Evolutionary conservation across 1,139 yeast genomes (phyloP).

Genomic region (Taphrina flavorubra): DNA sequence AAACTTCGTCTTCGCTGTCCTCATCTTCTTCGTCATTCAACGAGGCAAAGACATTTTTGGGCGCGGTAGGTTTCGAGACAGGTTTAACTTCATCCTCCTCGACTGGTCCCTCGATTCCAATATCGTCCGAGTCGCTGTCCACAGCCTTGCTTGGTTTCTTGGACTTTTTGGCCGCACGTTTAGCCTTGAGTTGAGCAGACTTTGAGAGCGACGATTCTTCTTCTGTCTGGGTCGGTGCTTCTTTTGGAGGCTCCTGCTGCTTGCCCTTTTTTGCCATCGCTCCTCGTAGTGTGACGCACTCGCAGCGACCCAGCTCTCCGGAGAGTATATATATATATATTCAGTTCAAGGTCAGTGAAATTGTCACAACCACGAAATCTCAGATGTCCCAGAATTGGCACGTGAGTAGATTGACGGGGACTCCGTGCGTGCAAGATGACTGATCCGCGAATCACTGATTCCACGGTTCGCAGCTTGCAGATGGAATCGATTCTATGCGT

Average conservation of each 20-base stretch:
- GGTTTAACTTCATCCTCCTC: constrained; percentile 15
- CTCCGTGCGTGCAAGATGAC: too few relatives aligned
- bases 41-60: constrained; percentile 33
- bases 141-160: constrained; percentile 33
- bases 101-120: constrained; percentile 27
- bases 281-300: too few relatives aligned
- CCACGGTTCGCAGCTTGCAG: too few relatives aligned
- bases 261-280: constrained; percentile 39
- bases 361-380: too few relatives aligned
- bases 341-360: too few relatives aligned
- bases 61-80: neutral
- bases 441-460: too few relatives aligned
- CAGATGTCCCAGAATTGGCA: too few relatives aligned
- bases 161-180: constrained; percentile 32
- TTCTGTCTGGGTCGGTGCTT: neutral
- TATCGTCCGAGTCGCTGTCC: constrained; percentile 19
- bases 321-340: too few relatives aligned
- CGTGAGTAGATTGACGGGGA: too few relatives aligned
- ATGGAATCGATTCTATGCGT: too few relatives aligned
- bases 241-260: constrained; percentile 21
- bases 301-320: too few relatives aligned
- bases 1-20: constrained; percentile 10
- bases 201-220: constrained; percentile 39
- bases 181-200: constrained; percentile 34
- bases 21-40: constrained; percentile 28